These are phyloP conservation scores for Fusarium subtropicale DNA, from an alignment of 2,329 filamentous ascomycete species.

Conservation along the genomic window DNA sequence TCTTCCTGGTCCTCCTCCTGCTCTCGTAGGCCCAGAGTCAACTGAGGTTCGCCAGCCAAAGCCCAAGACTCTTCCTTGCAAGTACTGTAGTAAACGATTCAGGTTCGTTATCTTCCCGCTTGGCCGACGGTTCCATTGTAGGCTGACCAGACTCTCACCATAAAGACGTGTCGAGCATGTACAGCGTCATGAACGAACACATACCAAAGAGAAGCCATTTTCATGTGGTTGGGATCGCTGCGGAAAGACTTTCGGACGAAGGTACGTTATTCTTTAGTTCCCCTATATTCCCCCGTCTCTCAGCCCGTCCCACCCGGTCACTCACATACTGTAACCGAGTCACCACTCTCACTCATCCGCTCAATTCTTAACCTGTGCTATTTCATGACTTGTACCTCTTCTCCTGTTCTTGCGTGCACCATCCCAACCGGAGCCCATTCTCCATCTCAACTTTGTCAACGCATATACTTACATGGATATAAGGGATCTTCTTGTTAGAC, in stretches of 20 bases:
- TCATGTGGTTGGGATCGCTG: conserved; percentile 69
- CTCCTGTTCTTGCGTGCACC: conserved; percentile 1
- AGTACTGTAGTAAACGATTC: conserved; percentile 72
- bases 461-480: conserved; percentile 68
- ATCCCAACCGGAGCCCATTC: conserved; percentile 5
- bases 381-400: conserved; percentile 1
- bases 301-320: conserved; percentile 32
- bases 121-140: conserved; percentile 14
- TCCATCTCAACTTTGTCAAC: background rate
- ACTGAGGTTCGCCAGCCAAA: conserved; percentile 67
- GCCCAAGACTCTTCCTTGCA: conserved; percentile 71
- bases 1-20: conserved; percentile 43
- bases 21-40: conserved; percentile 56
- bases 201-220: conserved; percentile 75
- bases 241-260: conserved; percentile 71
- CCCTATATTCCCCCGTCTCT: conserved; percentile 39
- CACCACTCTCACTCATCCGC: conserved; percentile 31
- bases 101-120: conserved; percentile 58
- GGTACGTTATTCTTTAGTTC: conserved; percentile 59
- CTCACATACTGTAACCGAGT: conserved; percentile 28
- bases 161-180: conserved; percentile 72
- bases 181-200: conserved; percentile 71
- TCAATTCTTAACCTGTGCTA: conserved; percentile 20
- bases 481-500: conserved; percentile 71
- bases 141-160: conserved; percentile 35